phyloP scores from a whole-genome alignment of 139 green algal species.

The Pleodorina starrii region DNA sequence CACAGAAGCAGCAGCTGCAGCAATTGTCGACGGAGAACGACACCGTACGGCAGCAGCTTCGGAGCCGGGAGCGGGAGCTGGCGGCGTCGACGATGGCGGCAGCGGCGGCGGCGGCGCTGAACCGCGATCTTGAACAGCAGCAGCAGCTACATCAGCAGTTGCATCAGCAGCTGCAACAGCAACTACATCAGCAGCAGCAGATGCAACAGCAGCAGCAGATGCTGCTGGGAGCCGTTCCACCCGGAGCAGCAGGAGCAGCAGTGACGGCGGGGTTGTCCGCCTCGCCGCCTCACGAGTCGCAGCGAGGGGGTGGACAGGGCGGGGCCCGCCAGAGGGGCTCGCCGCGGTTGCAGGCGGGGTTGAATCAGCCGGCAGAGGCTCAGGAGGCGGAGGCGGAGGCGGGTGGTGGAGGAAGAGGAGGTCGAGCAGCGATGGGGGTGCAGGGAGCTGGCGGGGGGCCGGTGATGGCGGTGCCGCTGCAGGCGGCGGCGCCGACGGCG shows the following conservation, averaged over 20 bases:
- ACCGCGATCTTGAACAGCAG: too few species aligned
- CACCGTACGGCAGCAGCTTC: not conserved
- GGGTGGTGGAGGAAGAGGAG: not conserved
- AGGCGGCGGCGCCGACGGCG: not conserved
- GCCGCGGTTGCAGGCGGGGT: not conserved
- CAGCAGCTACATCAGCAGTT: too few species aligned
- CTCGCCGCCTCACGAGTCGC: too few species aligned
- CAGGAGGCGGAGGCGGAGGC: not conserved
- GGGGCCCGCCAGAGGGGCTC: not conserved
- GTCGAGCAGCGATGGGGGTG: too few species aligned
- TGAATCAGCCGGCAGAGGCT: not conserved
- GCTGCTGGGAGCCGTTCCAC: not conserved
- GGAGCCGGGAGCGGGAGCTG: not conserved
- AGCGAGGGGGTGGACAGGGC: too few species aligned
- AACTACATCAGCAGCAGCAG: not conserved
- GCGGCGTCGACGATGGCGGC: not conserved
- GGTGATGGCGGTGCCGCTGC: not conserved
- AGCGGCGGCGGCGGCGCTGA: not conserved
- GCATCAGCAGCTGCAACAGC: not conserved
- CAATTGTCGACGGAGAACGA: not conserved
- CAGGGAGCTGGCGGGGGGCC: too few species aligned
- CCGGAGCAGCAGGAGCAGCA: too few species aligned
- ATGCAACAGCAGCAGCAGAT: not conserved
- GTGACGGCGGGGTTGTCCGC: too few species aligned
- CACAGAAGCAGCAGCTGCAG: constrained; percentile 16